Conservation (phyloP, 2,329 filamentous ascomycete genomes). For the Talaromyces sp. region DNA sequence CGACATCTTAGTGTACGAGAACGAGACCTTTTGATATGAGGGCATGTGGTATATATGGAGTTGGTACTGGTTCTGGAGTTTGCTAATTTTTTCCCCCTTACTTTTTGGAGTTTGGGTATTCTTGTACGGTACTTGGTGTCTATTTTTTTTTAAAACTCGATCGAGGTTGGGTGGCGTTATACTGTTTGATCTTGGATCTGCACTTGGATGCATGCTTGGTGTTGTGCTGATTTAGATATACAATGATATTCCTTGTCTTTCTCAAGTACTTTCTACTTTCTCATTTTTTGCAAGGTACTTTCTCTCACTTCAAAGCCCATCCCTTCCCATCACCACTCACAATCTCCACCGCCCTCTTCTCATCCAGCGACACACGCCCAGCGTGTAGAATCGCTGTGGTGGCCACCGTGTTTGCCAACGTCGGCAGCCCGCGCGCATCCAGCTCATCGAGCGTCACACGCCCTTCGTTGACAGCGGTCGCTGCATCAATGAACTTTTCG, state of each 20-base stretch:
- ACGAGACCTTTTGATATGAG: not conserved
- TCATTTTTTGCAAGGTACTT: too few species aligned
- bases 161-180: not conserved
- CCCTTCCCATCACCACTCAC: conserved; percentile 28
- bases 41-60: not conserved
- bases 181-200: too few species aligned
- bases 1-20: conserved; percentile 15
- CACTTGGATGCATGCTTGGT: not conserved
- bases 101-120: not conserved
- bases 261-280: not conserved
- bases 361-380: conserved; percentile 77
- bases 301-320: conserved; percentile 60
- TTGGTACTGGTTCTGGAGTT: not conserved
- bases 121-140: not conserved
- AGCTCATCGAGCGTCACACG: conserved; percentile 68
- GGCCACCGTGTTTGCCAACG: conserved; percentile 80
- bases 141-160: not conserved
- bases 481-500: conserved; percentile 92
- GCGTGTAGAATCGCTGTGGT: conserved; percentile 91
- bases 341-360: conserved; percentile 73
- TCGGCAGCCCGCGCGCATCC: conserved; percentile 76
- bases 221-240: not conserved
- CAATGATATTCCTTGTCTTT: not conserved
- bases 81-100: not conserved
- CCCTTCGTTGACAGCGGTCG: conserved; percentile 71